Base-by-base conservation (phyloP, 495 filamentous ascomycete genomes). In the Oidiodendron maius region DNA sequence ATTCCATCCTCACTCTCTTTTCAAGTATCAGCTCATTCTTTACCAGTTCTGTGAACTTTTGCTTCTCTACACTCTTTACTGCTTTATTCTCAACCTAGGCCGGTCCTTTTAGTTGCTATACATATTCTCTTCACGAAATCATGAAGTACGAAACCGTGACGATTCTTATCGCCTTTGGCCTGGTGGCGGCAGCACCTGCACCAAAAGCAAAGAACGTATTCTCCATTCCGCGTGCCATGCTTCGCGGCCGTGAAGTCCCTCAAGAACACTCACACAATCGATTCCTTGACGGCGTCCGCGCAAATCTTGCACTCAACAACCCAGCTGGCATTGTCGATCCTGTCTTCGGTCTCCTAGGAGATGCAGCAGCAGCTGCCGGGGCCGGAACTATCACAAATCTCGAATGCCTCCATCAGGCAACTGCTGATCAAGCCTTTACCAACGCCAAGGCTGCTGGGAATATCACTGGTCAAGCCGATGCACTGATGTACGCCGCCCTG, bases 351-450 rank as follows among this genome's bases (percentile, higher is more conserved):
- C 77, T 84, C 6, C 71, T 84, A 20, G 82, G 81, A 48, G 75
- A 80, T 53, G 69, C 65, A 4, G 79, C 82, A n/a, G 81, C 75
- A 15, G 69, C 70, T 17, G 51, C 58, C 5, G 81, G 80, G 16
- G 76, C 76, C 18, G 79, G 79, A 21, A 63, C 65, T 24, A 78
- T 84, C 51, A 58, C 67, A 18, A 75, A 83, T 56, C 51, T 75
- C 35, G 78, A 83, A 64, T 85, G 81, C 59, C 71, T 85, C 17
- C 78, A 84, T 59, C 80, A 83, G 62, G 78, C 76, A 41, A 72
- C 76, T 18, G 81, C 82, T 42, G 81, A 84, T 65, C 80, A 81
- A 61, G 81, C 81, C 53, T 83, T 84, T 62, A 82, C 81, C 61
- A 85, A 85, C 56, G 76, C 80, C 39, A 82, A 84, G 61, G 80